Evolutionary conservation across 2,329 filamentous ascomycete genomes (phyloP), one percentile per base, ranked within the genome.

Genomic region (Botrytis aclada): DNA sequence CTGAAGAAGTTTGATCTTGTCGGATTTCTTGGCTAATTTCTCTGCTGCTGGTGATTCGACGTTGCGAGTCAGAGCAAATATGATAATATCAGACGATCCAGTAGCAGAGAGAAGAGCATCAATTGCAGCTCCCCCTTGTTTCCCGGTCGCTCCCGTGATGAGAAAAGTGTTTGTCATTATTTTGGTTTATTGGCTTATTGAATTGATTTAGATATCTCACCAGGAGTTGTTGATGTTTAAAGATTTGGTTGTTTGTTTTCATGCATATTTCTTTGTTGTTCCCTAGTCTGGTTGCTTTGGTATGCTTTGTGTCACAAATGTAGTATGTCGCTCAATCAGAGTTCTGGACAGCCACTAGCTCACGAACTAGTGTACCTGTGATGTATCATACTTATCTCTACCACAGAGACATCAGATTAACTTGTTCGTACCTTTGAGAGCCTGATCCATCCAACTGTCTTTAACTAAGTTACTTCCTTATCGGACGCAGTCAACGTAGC

Each of bases 61-160:
- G 75, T 90, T 84, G 69, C 89, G 86, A 4, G 89, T 91, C 3
- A 90, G 83, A 29, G 88, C 89, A 64, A 90, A 83, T 72, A 92
- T 88, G 22, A 83, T 83, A 74, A 84, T 84, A 74, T 76, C 51
- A 25, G 71, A 39, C 54, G 77, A 70, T 72, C 54, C 51, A 37
- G n/a, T 61, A 20, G 73, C 79, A 64, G 75, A 74, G 22, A 86
- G 79, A 47, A 86, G 80, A 9, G 83, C 82, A 66, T 82, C 78
- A 70, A 86, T 81, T 10, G 85, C 82, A 61, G 83, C 81, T 34
- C 83, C 81, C 37, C 85, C 85, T 77, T 86, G 85, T 51, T 84
- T 84, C 62, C 85, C 85, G 0, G 85, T 86, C 20, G 84, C 84
- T 58, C 85, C 84, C 32, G 83, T 84, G 66, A 86, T 78, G 73